Evolutionary conservation across 2,329 filamentous ascomycete genomes (phyloP).

Genomic region (Didymella pinodella): DNA sequence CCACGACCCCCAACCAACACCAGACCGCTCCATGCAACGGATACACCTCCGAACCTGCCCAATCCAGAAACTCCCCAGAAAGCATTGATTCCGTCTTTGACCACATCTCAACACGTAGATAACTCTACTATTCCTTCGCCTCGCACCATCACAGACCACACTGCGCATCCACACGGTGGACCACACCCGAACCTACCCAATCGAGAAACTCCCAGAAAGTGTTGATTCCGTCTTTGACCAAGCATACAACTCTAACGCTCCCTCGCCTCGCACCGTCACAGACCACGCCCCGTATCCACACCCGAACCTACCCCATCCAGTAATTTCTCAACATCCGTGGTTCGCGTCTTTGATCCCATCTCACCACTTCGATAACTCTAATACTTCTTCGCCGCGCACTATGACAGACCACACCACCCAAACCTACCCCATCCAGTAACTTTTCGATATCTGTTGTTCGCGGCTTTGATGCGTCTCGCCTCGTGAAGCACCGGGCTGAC

Average conservation of each 20-base stretch:
- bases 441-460: too few relatives aligned
- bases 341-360: background rate
- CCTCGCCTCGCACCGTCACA: background rate
- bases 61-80: background rate
- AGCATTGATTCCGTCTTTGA: background rate
- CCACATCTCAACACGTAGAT: background rate
- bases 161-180: too few relatives aligned
- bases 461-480: too few relatives aligned
- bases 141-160: background rate
- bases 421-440: too few relatives aligned
- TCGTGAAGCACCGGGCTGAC: too few relatives aligned
- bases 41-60: background rate
- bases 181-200: background rate
- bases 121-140: background rate
- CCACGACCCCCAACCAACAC: background rate
- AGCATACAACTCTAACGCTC: background rate
- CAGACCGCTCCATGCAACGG: background rate
- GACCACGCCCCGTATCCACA: background rate
- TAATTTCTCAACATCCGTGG: background rate
- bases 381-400: background rate
- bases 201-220: background rate
- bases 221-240: background rate
- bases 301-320: background rate
- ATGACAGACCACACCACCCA: too few relatives aligned
- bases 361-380: background rate